Conservation (phyloP, 2,329 filamentous ascomycete genomes). For the Falciphora oryzae region DNA sequence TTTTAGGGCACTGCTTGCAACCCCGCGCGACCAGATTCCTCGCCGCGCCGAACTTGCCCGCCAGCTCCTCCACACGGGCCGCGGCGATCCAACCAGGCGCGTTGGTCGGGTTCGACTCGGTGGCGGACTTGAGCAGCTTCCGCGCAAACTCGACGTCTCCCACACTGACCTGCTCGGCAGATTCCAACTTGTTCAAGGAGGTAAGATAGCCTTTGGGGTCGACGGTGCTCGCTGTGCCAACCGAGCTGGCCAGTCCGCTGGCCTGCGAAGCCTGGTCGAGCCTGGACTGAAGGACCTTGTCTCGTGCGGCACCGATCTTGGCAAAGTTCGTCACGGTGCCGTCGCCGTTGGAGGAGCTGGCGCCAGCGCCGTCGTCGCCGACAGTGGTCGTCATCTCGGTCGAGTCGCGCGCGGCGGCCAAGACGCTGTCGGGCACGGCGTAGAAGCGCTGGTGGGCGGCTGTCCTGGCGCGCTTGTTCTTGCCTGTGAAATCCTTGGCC, state of each 20-base stretch:
- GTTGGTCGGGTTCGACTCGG: constrained; percentile 93
- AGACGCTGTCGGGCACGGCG: constrained; percentile 91
- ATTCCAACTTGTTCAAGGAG: constrained; percentile 74
- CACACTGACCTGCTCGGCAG: constrained; percentile 77
- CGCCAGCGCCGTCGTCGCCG: constrained; percentile 63
- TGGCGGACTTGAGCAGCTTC: constrained; percentile 89
- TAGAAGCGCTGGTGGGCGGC: constrained; percentile 83
- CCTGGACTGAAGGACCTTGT: constrained; percentile 92
- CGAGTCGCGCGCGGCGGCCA: constrained; percentile 77
- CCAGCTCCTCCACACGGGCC: constrained; percentile 84
- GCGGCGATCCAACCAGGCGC: constrained; percentile 95
- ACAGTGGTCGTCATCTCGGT: constrained; percentile 83
- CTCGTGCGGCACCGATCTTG: constrained; percentile 90
- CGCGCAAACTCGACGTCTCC: constrained; percentile 94
- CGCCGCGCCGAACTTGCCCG: constrained; percentile 85
- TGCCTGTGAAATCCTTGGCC: constrained; percentile 92
- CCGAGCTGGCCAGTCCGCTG: constrained; percentile 58
- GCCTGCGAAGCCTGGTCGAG: constrained; percentile 81
- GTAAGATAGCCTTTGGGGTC: constrained; percentile 96
- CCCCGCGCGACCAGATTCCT: constrained; percentile 83
- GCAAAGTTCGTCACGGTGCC: constrained; percentile 98
- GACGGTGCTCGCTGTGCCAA: constrained; percentile 82
- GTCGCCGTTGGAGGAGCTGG: constrained; percentile 36
- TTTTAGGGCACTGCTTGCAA: constrained; percentile 87
- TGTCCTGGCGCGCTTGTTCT: constrained; percentile 80